These are phyloP conservation scores for Staphylotrichum tortipilum DNA, from an alignment of 495 filamentous ascomycete species.

Conservation along the genomic window DNA sequence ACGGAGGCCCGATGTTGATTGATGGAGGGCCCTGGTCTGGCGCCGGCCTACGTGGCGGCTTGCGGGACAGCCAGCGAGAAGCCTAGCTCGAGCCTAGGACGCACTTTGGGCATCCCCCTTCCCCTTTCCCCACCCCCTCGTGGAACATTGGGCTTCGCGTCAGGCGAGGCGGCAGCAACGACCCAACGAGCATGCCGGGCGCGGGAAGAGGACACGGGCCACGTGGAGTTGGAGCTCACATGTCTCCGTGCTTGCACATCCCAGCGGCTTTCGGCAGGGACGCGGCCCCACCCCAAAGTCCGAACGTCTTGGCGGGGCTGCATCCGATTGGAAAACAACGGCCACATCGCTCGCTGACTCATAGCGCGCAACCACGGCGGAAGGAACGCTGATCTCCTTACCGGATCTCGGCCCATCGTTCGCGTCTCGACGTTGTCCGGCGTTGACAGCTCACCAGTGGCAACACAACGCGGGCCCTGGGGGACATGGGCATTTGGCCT, in stretches of 20 bases:
- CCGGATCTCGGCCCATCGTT: not conserved
- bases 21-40: not conserved
- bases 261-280: not conserved
- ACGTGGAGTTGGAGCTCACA: constrained; percentile 1
- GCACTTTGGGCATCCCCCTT: not conserved
- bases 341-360: constrained; percentile 10
- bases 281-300: constrained; percentile 1
- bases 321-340: constrained; percentile 13
- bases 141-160: constrained; percentile 6
- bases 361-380: not conserved
- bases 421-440: not conserved
- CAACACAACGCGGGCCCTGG: not conserved
- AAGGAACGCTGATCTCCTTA: not conserved
- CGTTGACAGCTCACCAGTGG: constrained; percentile 3
- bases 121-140: no score
- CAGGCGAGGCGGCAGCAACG: not conserved
- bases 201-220: not conserved
- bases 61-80: not conserved
- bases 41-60: constrained; percentile 4
- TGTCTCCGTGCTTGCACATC: constrained; percentile 1
- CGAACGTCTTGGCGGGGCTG: constrained; percentile 6
- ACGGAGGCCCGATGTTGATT: not conserved
- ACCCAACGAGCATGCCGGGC: not conserved
- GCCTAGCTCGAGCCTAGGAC: not conserved
- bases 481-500: not conserved